Percentiles rank a stretch among this genome's conserved stretches.
phyloP scores from a whole-genome alignment of 148 eudicot species.

The Rhododendron mucronatum region DNA sequence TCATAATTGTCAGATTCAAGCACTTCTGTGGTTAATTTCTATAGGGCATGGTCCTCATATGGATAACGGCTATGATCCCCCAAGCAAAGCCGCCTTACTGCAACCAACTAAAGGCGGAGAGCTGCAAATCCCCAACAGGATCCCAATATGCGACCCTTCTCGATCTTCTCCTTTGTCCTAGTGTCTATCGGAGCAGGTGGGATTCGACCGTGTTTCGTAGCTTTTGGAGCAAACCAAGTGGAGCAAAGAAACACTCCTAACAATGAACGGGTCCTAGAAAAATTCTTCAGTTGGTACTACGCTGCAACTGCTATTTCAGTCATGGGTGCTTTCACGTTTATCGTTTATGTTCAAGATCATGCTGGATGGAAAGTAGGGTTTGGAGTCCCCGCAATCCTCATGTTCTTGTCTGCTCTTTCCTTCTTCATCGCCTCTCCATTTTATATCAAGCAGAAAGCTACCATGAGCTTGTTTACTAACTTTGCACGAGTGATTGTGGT shows the following conservation, averaged over 20 bases:
- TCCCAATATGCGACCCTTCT: constrained; percentile 43
- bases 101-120: constrained; percentile 19
- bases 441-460: constrained; percentile 44
- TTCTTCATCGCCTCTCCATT: constrained; percentile 55
- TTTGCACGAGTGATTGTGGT: constrained; percentile 51
- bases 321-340: constrained; percentile 53
- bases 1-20: too few species aligned
- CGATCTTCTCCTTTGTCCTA: constrained; percentile 42
- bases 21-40: not conserved
- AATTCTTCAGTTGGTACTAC: constrained; percentile 76
- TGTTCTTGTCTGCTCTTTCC: constrained; percentile 46
- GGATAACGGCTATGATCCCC: constrained; percentile 76
- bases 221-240: constrained; percentile 84
- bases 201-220: constrained; percentile 66
- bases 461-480: constrained; percentile 53
- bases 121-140: constrained; percentile 46
- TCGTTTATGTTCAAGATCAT: constrained; percentile 83
- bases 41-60: constrained; percentile 68
- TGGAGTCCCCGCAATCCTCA: constrained; percentile 67
- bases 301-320: constrained; percentile 53
- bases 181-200: constrained; percentile 93
- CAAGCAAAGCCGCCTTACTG: constrained; percentile 60
- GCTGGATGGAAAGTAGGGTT: constrained; percentile 71
- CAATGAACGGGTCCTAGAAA: constrained; percentile 45
- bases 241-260: constrained; percentile 45